Base-by-base conservation (phyloP, 208 protist genomes). In the Polymyxa betae region DNA sequence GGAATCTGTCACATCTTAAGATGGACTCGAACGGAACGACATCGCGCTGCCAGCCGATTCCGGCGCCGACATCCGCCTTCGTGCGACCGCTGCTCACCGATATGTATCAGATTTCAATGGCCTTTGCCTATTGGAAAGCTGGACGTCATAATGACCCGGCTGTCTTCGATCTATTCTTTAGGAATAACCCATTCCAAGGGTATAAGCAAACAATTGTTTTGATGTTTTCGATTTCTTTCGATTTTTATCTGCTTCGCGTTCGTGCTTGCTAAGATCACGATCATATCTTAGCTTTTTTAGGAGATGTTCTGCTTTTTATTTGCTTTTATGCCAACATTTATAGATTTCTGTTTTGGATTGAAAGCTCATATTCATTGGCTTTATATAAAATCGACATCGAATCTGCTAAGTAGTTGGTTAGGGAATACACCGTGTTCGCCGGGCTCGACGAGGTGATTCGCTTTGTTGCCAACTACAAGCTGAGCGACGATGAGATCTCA, bases 381-480 rank as follows among this genome's bases (percentile, higher is more conserved):
- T n/a, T n/a, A n/a, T n/a, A n/a, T n/a, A n/a, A n/a, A n/a, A n/a
- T n/a, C n/a, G n/a, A n/a, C 49, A 29, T 60, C 49, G 5, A 60
- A 60, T 60, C 49, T 60, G 49, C 49, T n/a, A n/a, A n/a, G n/a
- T n/a, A 60, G 5, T 60, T 20, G 16, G 16, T 43, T 43, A 82
- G 46, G 32, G 78, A 91, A 89, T 93, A 90, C 82, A 92, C 92
- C 0, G 45, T 93, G 0, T 93, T 93, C 77, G 92, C 91, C 16
- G 92, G 92, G 32, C 45, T 93, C 0, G 41, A 46, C 0, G 92
- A 93, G 16, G 54, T 44, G 0, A 41, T 92, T 10, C 38, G 66
- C n/a, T 93, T 93, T 40, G 43, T 93, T 29, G 88, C 45, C 16
- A 92, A 0, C 29, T 93, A 54, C 87, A 10, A 32, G 0, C 89